phyloP scores from a whole-genome alignment of 2,329 filamentous ascomycete species.

The Blumeria graminis region DNA sequence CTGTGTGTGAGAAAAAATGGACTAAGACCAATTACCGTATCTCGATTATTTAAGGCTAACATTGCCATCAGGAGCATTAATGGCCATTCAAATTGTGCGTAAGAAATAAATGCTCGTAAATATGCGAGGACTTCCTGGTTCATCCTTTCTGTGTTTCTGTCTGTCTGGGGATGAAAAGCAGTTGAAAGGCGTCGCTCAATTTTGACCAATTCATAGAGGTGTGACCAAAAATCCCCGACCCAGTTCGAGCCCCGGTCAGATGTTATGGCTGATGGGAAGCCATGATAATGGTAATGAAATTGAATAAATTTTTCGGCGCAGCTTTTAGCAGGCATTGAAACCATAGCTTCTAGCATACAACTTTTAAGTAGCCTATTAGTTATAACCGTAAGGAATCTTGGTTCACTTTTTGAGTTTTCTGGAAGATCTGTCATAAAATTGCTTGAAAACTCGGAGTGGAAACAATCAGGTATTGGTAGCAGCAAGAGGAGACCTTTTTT shows the following conservation, averaged over 20 bases:
- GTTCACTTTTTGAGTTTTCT: not conserved
- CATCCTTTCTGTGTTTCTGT: too few species aligned
- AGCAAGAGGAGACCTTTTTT: not conserved
- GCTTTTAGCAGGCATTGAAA: too few species aligned
- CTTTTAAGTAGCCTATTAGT: too few species aligned
- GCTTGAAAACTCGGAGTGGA: not conserved
- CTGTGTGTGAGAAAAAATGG: too few species aligned
- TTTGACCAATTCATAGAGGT: not conserved
- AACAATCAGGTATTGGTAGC: not conserved
- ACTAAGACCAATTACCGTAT: too few species aligned
- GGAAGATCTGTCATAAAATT: not conserved
- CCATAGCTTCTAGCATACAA: too few species aligned
- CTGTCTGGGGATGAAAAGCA: not conserved
- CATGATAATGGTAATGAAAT: not conserved
- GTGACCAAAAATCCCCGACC: not conserved
- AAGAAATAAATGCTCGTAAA: too few species aligned
- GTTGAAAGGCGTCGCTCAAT: not conserved
- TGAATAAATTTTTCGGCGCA: not conserved
- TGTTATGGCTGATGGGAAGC: not conserved
- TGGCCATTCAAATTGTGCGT: too few species aligned
- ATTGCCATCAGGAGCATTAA: too few species aligned
- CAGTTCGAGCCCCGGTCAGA: not conserved
- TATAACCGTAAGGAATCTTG: not conserved
- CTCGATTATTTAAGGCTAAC: too few species aligned
- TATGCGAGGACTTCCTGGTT: too few species aligned